Evolutionary conservation across 768 basidiomycete genomes (phyloP).

Genomic region (Sarcodon aspratus): DNA sequence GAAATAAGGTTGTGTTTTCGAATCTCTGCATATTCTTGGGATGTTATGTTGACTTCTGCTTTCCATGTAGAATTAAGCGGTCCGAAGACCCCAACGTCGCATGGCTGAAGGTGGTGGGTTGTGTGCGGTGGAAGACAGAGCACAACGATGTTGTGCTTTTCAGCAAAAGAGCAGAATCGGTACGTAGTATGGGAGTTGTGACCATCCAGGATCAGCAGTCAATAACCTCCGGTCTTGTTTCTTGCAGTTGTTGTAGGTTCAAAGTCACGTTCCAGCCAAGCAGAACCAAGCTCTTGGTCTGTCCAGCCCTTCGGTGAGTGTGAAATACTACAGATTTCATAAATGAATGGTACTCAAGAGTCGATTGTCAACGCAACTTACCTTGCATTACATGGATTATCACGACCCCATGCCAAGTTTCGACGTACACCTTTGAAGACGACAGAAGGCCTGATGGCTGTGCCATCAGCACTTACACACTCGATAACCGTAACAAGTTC

Average conservation of each 20-base stretch:
- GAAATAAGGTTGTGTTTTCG: no score
- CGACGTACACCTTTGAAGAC: constrained; percentile 23
- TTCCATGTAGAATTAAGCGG: constrained; percentile 19
- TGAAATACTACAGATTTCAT: constrained; percentile 16
- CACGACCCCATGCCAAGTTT: constrained; percentile 14
- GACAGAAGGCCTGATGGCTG: constrained; percentile 21
- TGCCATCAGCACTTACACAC: constrained; percentile 28
- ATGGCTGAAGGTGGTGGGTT: constrained; percentile 31
- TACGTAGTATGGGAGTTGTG: constrained; percentile 28
- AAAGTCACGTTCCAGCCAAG: constrained; percentile 30
- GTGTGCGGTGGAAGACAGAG: constrained; percentile 27
- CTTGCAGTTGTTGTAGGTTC: constrained; percentile 21
- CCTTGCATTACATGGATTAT: constrained; percentile 5
- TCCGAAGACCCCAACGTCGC: constrained; percentile 29
- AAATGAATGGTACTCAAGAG: not conserved
- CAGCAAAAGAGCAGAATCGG: constrained; percentile 15
- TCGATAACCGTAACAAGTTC: constrained; percentile 38
- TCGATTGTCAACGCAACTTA: not conserved
- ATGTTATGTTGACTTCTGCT: no score
- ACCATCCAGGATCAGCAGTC: constrained; percentile 31
- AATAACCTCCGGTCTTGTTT: constrained; percentile 16
- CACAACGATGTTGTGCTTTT: constrained; percentile 18
- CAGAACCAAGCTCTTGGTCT: constrained; percentile 18
- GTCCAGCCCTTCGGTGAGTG: constrained; percentile 31
- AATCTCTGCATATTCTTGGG: no score